Evolutionary conservation across 2,329 filamentous ascomycete genomes (phyloP).

Genomic region (Trichophyton schoenleinii): DNA sequence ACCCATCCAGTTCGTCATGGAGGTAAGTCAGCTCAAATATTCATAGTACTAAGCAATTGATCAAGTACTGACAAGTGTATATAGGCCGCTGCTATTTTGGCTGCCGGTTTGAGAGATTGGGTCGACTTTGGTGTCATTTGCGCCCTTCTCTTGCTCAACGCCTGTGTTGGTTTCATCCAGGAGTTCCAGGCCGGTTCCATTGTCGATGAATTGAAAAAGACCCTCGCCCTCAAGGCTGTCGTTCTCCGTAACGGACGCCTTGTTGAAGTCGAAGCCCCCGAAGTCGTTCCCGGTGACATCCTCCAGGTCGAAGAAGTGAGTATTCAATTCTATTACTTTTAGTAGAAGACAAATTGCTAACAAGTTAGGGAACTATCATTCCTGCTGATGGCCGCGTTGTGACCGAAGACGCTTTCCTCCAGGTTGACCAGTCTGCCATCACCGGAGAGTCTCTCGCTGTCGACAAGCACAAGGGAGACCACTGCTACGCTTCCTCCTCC

Average conservation of each 20-base stretch:
- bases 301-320: slow-evolving; percentile 67
- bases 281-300: slow-evolving; percentile 82
- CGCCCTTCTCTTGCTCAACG: slow-evolving; percentile 70
- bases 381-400: slow-evolving; percentile 79
- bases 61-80: neutral
- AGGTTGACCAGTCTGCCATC: slow-evolving; percentile 85
- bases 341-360: neutral
- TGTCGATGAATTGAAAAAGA: slow-evolving; percentile 84
- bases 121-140: slow-evolving; percentile 90
- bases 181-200: slow-evolving; percentile 84
- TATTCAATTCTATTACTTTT: too few relatives aligned
- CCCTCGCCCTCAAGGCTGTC: slow-evolving; percentile 72
- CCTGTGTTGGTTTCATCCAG: slow-evolving; percentile 73
- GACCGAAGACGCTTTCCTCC: slow-evolving; percentile 70
- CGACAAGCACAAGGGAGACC: slow-evolving; percentile 72
- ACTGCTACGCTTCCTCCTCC: slow-evolving; percentile 71
- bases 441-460: slow-evolving; percentile 86
- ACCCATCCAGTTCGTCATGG: slow-evolving; percentile 90
- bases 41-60: slow-evolving; percentile 2
- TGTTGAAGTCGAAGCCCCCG: slow-evolving; percentile 66
- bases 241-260: slow-evolving; percentile 70
- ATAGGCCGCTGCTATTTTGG: slow-evolving; percentile 61
- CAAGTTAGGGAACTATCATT: slow-evolving; percentile 60
- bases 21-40: slow-evolving; percentile 41
- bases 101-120: slow-evolving; percentile 76